Base-by-base conservation (phyloP, 1,284 basidiomycete species). In the Salmacisia buchloeana region DNA sequence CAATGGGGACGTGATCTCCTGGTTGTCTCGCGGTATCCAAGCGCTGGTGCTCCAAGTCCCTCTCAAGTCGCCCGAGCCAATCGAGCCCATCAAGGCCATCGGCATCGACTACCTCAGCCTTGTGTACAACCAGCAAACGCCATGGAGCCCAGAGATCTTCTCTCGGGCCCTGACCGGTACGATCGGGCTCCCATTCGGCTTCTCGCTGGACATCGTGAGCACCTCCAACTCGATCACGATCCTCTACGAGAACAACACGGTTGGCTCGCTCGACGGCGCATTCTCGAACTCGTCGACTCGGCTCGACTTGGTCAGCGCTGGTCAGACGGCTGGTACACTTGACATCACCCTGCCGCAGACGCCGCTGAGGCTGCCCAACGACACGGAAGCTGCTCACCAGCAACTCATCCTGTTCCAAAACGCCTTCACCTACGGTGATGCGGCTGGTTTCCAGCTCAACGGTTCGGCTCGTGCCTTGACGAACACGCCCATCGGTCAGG, bases 121-220 rank as follows among this genome's bases (percentile, higher is more conserved):
- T 31, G 79, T 80, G 5, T 91, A 89, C 78, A 83, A 83, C 6
- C 76, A 82, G 62, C 76, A 82, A n/a, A 80, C 80, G 1, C 84
- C 88, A 36, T 90, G 87, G 85, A 80, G 81, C 23, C 89, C 89
- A 0, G 79, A 79, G 33, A 81, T 85, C 6, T 83, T 84, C 63
- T 88, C 86, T 69, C 82, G 84, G 67, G 83, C 84, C 9, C 84
- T 90, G 25, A 82, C 83, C 34, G 89, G 88, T 13, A 79, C 78
- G 36, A 82, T 91, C 68, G 87, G 83, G 64, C 80, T 91, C 60
- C 89, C 89, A 33, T 91, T 91, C 70, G 89, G 89, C n/a, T 90
- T 91, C 80, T 81, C 82, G 29, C 60, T 90, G 13, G 80, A 82
- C n/a, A 86, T 91, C 60, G 83, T 83, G 33, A 78, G 86, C 70